phyloP scores from a whole-genome alignment of 352 stramenopile species.

The Globisporangium nagaii region DNA sequence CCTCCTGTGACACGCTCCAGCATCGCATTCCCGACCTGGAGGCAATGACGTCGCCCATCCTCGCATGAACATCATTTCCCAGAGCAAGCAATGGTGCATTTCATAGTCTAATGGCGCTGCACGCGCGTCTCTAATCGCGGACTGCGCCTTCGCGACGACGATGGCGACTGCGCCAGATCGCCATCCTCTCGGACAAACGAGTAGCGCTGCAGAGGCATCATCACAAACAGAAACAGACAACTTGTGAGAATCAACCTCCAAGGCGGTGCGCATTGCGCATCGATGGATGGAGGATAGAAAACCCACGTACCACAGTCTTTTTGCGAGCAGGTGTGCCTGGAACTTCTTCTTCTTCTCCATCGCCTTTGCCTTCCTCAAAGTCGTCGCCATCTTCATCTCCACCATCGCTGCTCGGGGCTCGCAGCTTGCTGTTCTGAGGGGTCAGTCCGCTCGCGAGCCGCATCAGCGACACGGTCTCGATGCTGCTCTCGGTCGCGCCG shows the following conservation, averaged over 20 bases:
- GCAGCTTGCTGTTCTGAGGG: not conserved
- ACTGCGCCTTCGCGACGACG: slow-evolving; percentile 5
- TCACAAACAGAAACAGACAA: not conserved
- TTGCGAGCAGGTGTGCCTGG: not conserved
- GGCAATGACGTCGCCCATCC: not conserved
- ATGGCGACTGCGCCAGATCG: slow-evolving; percentile 3
- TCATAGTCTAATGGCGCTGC: not conserved
- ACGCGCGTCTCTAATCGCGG: not conserved
- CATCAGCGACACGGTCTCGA: slow-evolving; percentile 16
- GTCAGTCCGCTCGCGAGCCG: not conserved
- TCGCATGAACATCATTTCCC: not conserved
- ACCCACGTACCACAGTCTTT: not conserved
- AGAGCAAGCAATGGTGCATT: too few relatives aligned
- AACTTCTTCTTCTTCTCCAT: not conserved
- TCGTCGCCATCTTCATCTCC: slow-evolving; percentile 3
- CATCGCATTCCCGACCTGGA: not conserved
- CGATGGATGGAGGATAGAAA: not conserved
- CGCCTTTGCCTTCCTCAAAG: not conserved
- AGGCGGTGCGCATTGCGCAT: too few relatives aligned
- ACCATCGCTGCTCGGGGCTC: slow-evolving; percentile 1
- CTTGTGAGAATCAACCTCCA: not conserved
- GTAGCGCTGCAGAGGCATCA: slow-evolving; percentile 1
- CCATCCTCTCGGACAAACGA: slow-evolving; percentile 3
- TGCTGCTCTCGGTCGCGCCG: slow-evolving; percentile 10
- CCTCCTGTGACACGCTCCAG: not conserved